Percentiles rank a stretch among this genome's conserved stretches.
phyloP scores from a whole-genome alignment of 163 green algal genomes.

The Trebouxiophyceae sp. region DNA sequence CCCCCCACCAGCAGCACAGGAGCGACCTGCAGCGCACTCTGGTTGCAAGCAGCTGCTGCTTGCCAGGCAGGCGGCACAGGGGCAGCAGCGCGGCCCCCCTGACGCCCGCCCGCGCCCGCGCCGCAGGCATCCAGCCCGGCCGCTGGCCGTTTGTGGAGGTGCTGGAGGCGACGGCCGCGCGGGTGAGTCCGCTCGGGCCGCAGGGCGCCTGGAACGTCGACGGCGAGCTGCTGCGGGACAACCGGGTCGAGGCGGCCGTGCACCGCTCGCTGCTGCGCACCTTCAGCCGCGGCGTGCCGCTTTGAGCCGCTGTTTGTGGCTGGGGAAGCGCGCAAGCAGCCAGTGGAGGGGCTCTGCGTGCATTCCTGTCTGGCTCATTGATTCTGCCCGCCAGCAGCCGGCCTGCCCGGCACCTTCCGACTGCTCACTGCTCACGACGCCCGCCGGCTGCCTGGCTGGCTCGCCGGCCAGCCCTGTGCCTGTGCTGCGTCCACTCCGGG shows the following conservation, averaged over 20 bases:
- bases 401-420: too few species aligned
- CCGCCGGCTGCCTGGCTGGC: too few species aligned
- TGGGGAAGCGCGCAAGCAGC: too few species aligned
- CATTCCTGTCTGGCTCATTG: too few species aligned
- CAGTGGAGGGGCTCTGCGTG: too few species aligned
- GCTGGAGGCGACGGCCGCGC: conserved; percentile 36
- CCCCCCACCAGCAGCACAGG: too few species aligned
- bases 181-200: conserved; percentile 13
- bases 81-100: not conserved
- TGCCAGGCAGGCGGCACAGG: not conserved
- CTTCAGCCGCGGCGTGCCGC: too few species aligned
- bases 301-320: too few species aligned
- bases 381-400: too few species aligned
- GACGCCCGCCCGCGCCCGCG: not conserved
- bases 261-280: not conserved
- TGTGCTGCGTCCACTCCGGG: too few species aligned
- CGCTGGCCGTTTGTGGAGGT: conserved; percentile 39
- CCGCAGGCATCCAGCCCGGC: conserved; percentile 33
- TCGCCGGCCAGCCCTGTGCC: too few species aligned
- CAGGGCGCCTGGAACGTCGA: conserved; percentile 70
- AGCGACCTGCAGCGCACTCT: not conserved
- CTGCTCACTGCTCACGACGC: too few species aligned
- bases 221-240: conserved; percentile 55
- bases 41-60: not conserved
- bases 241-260: conserved; percentile 21